Base-by-base conservation (phyloP, 2,329 filamentous ascomycete species). In the Colletotrichum sidae region DNA sequence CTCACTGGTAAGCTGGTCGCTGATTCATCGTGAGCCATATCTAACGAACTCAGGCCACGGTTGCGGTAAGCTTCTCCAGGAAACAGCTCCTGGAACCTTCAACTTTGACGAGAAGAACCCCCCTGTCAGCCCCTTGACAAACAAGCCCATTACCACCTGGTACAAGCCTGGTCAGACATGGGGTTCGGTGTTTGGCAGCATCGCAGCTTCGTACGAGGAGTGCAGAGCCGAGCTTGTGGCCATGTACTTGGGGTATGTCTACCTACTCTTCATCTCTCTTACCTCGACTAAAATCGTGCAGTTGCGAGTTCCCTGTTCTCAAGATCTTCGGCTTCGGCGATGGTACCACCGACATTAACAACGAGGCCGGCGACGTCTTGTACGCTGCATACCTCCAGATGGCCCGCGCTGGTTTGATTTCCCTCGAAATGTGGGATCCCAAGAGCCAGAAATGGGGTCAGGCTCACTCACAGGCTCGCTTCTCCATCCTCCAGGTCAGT, bases 131-230 rank as follows among this genome's bases (percentile, higher is more conserved):
- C 95, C 94, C 1, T 78, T 97, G 45, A 92, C 89, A 6, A 84
- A 88, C 67, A 90, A 95, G 77, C 92, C 92, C 1, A 84, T 97
- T 52, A 87, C 86, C 2, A 93, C 91, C 1, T 97, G 92, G 90
- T 98, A 98, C 82, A 97, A 96, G 79, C 93, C 93, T 2, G 94
- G 94, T 3, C 93, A 97, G 78, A 98, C 95, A 0, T 98, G 94
- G 94, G 92, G 93, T 60, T 93, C 90, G 6, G 93, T 97, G 0
- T 98, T 98, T 74, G 94, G 94, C 34, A 88, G 92, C 67, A 88
- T 96, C 69, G 93, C 94, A 42, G 93, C 91, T 4, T 92, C 90
- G 13, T 97, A 97, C 73, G 95, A 98, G 79, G 95, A 98, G 78
- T 98, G 95, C 77, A 90, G 95, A 60, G 95, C 95, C 5, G 95